Evolutionary conservation across 148 eudicot species (phyloP).

Genomic region (Camellia sinensis): DNA sequence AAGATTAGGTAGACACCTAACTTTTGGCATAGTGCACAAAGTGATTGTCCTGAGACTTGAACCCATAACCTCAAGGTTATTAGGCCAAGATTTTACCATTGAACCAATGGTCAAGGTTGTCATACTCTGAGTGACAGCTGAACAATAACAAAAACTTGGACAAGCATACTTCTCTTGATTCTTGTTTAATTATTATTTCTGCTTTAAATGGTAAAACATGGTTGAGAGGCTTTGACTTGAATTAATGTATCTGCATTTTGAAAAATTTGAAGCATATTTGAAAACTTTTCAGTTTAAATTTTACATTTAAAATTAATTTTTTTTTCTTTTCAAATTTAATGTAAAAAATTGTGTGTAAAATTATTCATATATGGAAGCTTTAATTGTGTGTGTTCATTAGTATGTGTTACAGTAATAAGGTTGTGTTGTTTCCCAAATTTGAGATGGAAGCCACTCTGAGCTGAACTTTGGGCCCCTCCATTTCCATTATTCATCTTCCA

Average conservation of each 20-base stretch:
- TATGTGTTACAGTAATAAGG: background rate
- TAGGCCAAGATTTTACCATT: no score
- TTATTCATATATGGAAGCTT: background rate
- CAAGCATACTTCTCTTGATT: background rate
- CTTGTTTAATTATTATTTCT: background rate
- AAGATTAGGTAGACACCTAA: no score
- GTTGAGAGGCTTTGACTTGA: background rate
- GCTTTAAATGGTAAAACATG: background rate
- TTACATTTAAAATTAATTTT: background rate
- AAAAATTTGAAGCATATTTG: conserved; percentile 1
- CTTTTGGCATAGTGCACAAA: no score
- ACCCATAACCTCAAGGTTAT: no score
- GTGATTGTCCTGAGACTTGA: no score
- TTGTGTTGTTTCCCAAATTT: background rate
- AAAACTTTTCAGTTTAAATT: background rate
- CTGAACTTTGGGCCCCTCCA: background rate
- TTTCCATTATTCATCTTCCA: background rate
- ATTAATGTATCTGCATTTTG: background rate
- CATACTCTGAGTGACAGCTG: background rate
- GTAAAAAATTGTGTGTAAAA: background rate
- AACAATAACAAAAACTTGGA: background rate
- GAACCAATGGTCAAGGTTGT: no score
- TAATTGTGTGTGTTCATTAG: background rate
- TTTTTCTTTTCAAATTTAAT: background rate
- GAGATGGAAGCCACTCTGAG: background rate